phyloP scores from a whole-genome alignment of 768 basidiomycete species.

The Termitomyces sp. region DNA sequence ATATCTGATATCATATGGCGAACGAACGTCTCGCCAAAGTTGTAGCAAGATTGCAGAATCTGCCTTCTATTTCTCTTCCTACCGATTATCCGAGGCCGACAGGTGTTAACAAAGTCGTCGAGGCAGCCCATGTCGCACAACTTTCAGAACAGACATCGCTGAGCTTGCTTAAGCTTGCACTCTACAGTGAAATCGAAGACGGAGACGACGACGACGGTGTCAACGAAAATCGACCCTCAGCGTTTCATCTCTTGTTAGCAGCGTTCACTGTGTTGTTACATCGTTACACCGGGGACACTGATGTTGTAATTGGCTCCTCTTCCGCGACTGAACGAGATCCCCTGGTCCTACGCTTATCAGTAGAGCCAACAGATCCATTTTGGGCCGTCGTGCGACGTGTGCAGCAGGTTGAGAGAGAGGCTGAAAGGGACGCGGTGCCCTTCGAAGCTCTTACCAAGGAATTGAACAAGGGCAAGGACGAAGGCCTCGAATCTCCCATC shows the following conservation, averaged over 20 bases:
- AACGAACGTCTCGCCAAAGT: conserved; percentile 53
- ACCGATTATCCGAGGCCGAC: conserved; percentile 92
- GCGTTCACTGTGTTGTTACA: conserved; percentile 90
- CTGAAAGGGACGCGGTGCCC: conserved; percentile 76
- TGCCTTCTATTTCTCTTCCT: conserved; percentile 89
- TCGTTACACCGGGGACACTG: conserved; percentile 93
- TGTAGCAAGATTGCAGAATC: conserved; percentile 64
- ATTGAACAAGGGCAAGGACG: conserved; percentile 64
- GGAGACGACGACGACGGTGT: conserved; percentile 46
- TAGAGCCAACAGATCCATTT: conserved; percentile 85
- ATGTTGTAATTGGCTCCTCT: conserved; percentile 88
- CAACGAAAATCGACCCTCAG: conserved; percentile 56
- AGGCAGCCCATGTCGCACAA: conserved; percentile 71
- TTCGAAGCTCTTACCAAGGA: conserved; percentile 74
- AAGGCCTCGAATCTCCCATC: conserved; percentile 58
- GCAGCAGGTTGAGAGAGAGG: conserved; percentile 80
- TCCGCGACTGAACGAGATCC: conserved; percentile 73
- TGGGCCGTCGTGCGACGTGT: conserved; percentile 86
- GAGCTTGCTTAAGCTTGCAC: conserved; percentile 78
- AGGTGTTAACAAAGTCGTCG: conserved; percentile 73
- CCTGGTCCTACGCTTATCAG: conserved; percentile 76
- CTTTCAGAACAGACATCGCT: conserved; percentile 73
- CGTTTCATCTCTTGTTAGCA: conserved; percentile 90
- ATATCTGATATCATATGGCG: conserved; percentile 25
- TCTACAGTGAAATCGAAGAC: conserved; percentile 60